Evolutionary conservation across 75 land plant genomes (phyloP), one percentile per base, ranked within the genome.

Genomic region (Selaginella tamariscina): DNA sequence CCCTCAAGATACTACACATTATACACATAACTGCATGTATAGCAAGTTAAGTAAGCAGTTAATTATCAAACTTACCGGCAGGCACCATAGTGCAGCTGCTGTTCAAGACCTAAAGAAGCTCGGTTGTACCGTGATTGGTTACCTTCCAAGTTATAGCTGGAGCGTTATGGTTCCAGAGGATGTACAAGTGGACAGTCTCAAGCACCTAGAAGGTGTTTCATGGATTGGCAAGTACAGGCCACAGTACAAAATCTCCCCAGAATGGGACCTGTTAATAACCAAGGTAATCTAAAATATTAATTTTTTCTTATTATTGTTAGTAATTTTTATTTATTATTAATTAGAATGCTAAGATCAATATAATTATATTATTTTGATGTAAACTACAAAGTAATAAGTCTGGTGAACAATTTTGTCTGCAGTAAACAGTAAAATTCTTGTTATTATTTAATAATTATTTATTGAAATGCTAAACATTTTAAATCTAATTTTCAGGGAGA

Each of bases 141-240:
- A 39, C 49, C 15, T 39, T 5, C 49, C 49, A 39, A 5, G 15
- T 15, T 15, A 39, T 39, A 39, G 49, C n/a, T 39, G 49, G 49
- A 39, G 15, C 49, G 49, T 39, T 39, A 5, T 39, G 5, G 11
- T 39, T 39, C 49, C 49, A 39, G 15, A 39, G 15, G 15, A 39
- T 15, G 5, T 39, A 15, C 11, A 39, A 15, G 62, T 27, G 62
- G 26, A 59, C 23, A 2, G 26, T 23, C 8, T 59, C n/a, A 59
- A 59, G 62, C 8, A 21, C 5, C 8, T n/a, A 2, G n/a, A 59
- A 9, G 62, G 62, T 23, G 62, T 59, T 59, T 21, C 26, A 2
- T 59, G 62, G 62, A 26, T 59, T 59, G 62, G 62, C 8, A 21
- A 59, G 8, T 59, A 59, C 26, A 59, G n/a, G 62, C 62, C 62